Evolutionary conservation across 345 rosid genomes (phyloP).

Genomic region (Litchi chinensis): DNA sequence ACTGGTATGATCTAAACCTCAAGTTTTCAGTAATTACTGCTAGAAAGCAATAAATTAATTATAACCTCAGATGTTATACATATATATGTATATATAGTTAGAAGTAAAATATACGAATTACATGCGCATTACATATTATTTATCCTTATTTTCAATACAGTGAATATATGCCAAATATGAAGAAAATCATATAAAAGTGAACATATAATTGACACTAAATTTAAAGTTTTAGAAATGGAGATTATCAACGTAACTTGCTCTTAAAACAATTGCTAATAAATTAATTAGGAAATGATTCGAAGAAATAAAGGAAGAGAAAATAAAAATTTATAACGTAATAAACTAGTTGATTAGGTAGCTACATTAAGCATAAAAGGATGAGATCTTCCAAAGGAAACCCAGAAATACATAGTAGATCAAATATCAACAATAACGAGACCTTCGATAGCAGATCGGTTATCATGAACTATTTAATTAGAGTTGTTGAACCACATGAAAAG

Average conservation of each 20-base stretch:
- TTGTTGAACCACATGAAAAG: neutral
- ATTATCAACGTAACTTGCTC: neutral
- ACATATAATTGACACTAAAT: too few relatives aligned
- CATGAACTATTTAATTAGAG: neutral
- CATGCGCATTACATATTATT: neutral
- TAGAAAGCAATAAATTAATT: neutral
- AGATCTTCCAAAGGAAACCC: neutral
- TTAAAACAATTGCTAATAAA: neutral
- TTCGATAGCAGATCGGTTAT: neutral
- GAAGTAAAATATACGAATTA: neutral
- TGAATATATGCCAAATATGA: neutral
- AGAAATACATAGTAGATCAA: neutral
- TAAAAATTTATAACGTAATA: neutral
- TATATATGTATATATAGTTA: too few relatives aligned
- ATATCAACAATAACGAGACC: neutral
- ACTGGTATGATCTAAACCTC: neutral
- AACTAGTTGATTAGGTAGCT: constrained; percentile 4
- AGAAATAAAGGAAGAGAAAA: neutral
- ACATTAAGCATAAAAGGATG: constrained; percentile 2
- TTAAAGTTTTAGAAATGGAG: too few relatives aligned
- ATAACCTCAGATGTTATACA: neutral
- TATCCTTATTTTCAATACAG: neutral
- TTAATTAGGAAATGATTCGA: neutral
- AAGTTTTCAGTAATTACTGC: too few relatives aligned
- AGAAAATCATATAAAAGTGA: too few relatives aligned